Conservation (phyloP, 2,329 filamentous ascomycete species). For the Didymella lethalis region DNA sequence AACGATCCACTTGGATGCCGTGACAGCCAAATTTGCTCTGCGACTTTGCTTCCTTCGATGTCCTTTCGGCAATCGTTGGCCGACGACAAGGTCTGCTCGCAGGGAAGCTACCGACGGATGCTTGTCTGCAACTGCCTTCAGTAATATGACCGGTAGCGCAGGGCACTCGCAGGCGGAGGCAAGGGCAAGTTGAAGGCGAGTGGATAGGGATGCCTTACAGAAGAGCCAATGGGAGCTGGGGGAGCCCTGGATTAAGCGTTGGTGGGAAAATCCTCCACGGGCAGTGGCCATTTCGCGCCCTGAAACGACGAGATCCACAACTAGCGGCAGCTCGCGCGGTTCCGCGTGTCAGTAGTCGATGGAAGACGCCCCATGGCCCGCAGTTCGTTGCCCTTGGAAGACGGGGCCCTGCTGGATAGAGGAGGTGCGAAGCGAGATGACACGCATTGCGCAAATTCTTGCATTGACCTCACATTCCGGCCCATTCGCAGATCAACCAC, state of each 20-base stretch:
- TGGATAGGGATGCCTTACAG: constrained; percentile 8
- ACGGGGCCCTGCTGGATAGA: constrained; percentile 13
- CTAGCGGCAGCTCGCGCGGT: constrained; percentile 7
- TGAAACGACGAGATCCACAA: constrained; percentile 6
- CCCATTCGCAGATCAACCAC: background rate
- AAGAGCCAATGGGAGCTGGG: constrained; percentile 1
- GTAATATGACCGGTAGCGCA: constrained; percentile 20
- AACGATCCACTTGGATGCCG: constrained; percentile 15
- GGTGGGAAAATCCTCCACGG: constrained; percentile 16
- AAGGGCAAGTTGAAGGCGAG: background rate
- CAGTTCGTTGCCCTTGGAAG: constrained; percentile 6
- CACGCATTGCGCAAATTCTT: background rate
- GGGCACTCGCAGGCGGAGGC: constrained; percentile 1
- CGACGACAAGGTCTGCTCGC: constrained; percentile 1
- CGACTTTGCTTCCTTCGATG: constrained; percentile 1
- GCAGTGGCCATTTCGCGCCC: constrained; percentile 10
- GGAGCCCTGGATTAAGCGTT: constrained; percentile 5
- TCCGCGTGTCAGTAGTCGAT: constrained; percentile 13
- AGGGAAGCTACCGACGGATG: constrained; percentile 3
- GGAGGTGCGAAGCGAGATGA: constrained; percentile 19
- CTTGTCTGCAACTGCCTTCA: constrained; percentile 12
- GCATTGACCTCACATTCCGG: constrained; percentile 11
- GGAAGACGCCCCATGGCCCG: constrained; percentile 1
- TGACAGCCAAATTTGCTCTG: background rate
- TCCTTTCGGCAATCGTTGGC: constrained; percentile 12